A percentile compares a stretch with the other conserved stretches of the same genome.
phyloP scores from a whole-genome alignment of 2,329 filamentous ascomycete genomes.

The Penicillium sp. region DNA sequence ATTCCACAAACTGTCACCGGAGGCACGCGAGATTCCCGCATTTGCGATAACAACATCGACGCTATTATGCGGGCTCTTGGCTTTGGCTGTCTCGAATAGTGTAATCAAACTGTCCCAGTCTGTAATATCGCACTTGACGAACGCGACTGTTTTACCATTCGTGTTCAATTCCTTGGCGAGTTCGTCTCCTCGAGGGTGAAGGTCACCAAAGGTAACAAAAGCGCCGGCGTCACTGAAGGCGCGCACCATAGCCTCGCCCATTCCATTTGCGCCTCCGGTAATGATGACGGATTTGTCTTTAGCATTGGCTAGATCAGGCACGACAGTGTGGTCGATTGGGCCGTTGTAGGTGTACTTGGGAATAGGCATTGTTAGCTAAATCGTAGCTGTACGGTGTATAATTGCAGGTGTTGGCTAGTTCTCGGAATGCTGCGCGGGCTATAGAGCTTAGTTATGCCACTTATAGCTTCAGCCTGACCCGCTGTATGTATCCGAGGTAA shows the following conservation, averaged over 20 bases:
- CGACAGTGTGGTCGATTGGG: background rate
- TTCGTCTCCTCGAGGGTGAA: conserved; percentile 5
- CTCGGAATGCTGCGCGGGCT: background rate
- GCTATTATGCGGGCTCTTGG: conserved; percentile 37
- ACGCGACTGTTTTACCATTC: background rate
- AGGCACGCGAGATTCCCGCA: conserved; percentile 41
- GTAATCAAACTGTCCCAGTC: conserved; percentile 39
- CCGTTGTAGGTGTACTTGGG: background rate
- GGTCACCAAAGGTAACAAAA: conserved; percentile 41
- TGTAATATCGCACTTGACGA: background rate
- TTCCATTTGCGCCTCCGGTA: conserved; percentile 30
- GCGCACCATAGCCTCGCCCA: conserved; percentile 39
- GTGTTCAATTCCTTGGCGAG: background rate
- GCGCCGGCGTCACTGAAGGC: conserved; percentile 39
- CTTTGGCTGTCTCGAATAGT: conserved; percentile 43
- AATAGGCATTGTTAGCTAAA: background rate
- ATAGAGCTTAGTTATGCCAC: background rate
- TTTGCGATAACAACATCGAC: conserved; percentile 51
- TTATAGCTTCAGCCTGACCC: background rate
- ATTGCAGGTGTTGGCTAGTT: background rate
- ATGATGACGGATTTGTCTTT: conserved; percentile 11
- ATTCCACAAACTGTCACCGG: conserved; percentile 34
- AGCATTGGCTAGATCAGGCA: background rate
- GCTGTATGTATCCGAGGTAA: background rate
- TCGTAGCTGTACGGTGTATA: background rate